Percentiles rank a stretch among this genome's conserved stretches.
These are phyloP conservation scores for Magnolia officinalis DNA, from an alignment of 164 flowering plant genomes.

Conservation along the genomic window DNA sequence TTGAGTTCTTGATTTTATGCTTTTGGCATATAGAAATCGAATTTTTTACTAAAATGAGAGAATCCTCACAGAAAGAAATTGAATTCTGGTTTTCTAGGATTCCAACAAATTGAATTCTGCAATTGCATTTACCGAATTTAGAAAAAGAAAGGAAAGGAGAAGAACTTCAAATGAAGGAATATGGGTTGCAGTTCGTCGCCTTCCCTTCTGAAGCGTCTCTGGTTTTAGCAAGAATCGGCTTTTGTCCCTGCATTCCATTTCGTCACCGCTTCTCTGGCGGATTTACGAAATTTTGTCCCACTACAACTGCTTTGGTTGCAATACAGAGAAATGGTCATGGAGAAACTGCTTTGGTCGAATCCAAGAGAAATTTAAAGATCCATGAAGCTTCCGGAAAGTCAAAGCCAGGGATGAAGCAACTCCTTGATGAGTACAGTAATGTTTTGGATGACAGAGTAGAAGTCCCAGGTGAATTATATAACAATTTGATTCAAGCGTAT, in stretches of 20 bases:
- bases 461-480: slow-evolving; percentile 34
- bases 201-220: background rate
- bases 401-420: background rate
- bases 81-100: too few relatives aligned
- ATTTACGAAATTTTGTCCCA: background rate
- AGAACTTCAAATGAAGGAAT: background rate
- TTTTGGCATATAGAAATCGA: too few relatives aligned
- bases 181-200: slow-evolving; percentile 4
- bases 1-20: too few relatives aligned
- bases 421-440: background rate
- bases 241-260: background rate
- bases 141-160: too few relatives aligned
- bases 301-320: slow-evolving; percentile 1
- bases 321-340: background rate
- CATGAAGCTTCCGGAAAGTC: background rate
- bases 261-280: background rate
- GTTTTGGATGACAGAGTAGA: slow-evolving; percentile 31
- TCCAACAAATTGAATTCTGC: too few relatives aligned
- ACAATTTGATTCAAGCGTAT: slow-evolving; percentile 29
- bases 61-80: too few relatives aligned
- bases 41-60: too few relatives aligned
- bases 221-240: background rate
- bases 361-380: background rate
- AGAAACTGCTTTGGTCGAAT: background rate
- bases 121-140: too few relatives aligned